phyloP scores from a whole-genome alignment of 108 stramenopile genomes.

The Pseudonitzschia multiseries region DNA sequence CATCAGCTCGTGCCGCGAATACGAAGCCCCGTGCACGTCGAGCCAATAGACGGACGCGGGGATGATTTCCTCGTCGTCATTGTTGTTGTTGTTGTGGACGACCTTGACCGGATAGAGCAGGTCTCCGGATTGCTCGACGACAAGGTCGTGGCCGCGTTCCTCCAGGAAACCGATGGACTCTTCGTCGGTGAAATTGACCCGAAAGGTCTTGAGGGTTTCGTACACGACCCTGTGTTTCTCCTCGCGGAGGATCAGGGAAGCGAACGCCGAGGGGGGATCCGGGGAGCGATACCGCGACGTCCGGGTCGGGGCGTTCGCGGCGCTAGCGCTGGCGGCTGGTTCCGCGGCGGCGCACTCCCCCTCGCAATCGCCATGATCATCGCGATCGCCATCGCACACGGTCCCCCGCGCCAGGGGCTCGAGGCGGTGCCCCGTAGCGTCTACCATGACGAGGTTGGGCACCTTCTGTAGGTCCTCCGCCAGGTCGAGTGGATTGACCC shows the following conservation, averaged over 20 bases:
- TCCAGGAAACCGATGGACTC: conserved; percentile 9
- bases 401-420: conserved; percentile 6
- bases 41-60: conserved; percentile 13
- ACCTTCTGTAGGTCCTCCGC: not conserved
- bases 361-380: no score
- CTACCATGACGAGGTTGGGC: conserved; percentile 29
- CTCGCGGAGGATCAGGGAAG: not conserved
- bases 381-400: not conserved
- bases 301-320: no score
- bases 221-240: not conserved
- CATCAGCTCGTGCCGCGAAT: not conserved
- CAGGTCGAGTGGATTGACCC: conserved; percentile 12
- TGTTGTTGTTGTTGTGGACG: not conserved
- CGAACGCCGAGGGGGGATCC: not conserved
- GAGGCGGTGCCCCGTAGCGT: conserved; percentile 32
- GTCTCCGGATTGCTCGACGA: conserved; percentile 1
- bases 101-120: conserved; percentile 13
- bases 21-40: conserved; percentile 6
- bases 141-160: not conserved
- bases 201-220: not conserved
- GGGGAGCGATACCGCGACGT: not conserved
- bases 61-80: no score
- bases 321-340: no score
- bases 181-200: no score
- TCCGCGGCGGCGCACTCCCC: no score